Conservation (phyloP, 257 asterid species). For the Agastache rugosa region DNA sequence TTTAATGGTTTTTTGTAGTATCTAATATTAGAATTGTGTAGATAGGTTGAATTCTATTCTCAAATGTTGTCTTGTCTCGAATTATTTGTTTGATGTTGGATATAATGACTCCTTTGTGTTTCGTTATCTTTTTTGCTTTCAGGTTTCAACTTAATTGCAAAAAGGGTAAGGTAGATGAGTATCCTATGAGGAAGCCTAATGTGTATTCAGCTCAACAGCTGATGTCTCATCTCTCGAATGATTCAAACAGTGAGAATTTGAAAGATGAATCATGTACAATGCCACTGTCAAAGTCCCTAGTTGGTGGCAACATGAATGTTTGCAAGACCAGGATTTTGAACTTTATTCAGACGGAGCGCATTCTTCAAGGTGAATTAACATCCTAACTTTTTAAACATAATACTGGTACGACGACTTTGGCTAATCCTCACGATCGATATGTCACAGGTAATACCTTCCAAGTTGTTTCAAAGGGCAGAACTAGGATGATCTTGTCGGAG, state of each 20-base stretch:
- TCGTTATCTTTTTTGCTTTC: conserved; percentile 40
- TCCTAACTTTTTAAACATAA: conserved; percentile 23
- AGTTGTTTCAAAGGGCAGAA: conserved; percentile 61
- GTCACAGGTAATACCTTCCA: conserved; percentile 73
- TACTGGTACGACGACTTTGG: conserved; percentile 28
- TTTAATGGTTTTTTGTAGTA: conserved; percentile 15
- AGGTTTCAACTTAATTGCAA: conserved; percentile 75
- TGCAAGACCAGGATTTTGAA: conserved; percentile 75
- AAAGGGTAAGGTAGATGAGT: conserved; percentile 75
- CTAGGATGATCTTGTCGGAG: conserved; percentile 94
- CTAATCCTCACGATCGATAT: conserved; percentile 44
- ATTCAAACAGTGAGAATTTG: conserved; percentile 64
- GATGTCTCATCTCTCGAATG: conserved; percentile 55
- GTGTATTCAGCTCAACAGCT: conserved; percentile 56
- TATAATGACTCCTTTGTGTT: conserved; percentile 9
- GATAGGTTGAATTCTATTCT: conserved; percentile 13
- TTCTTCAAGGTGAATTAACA: conserved; percentile 73
- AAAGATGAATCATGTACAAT: conserved; percentile 71
- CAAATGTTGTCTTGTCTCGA: background rate
- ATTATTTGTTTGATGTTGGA: background rate
- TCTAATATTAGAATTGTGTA: conserved; percentile 18
- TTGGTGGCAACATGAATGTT: conserved; percentile 81
- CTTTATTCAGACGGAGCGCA: conserved; percentile 66
- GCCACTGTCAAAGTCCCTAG: conserved; percentile 82
- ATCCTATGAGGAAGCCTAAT: conserved; percentile 51